Evolutionary conservation across 1,139 yeast species (phyloP).

Genomic region (Kluyveromyces sp.): DNA sequence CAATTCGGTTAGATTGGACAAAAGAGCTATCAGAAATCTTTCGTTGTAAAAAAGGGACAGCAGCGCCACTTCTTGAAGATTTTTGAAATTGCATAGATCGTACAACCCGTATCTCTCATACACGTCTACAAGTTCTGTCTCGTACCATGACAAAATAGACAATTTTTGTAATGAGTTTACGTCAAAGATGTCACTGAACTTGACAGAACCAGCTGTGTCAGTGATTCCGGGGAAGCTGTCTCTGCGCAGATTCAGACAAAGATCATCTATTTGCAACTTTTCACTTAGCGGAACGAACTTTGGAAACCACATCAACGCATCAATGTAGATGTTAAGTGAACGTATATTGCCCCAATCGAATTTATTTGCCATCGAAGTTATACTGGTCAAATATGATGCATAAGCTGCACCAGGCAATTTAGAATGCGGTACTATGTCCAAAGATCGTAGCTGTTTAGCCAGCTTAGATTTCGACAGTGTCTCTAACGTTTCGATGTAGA

Average conservation of each 20-base stretch:
- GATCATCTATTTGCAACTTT: conserved; percentile 20
- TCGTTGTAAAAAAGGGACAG: conserved; percentile 21
- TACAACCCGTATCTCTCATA: conserved; percentile 21
- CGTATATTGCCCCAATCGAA: conserved; percentile 19
- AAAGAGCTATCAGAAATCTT: conserved; percentile 16
- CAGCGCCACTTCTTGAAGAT: conserved; percentile 18
- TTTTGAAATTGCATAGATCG: conserved; percentile 19
- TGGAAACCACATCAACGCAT: conserved; percentile 22
- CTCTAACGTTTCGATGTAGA: conserved; percentile 18
- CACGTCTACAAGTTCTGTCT: conserved; percentile 17
- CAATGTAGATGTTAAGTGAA: conserved; percentile 23
- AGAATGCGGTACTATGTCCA: conserved; percentile 26
- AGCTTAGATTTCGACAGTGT: conserved; percentile 12
- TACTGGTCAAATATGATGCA: conserved; percentile 15
- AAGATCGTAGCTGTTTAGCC: conserved; percentile 15
- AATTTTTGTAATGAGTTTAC: conserved; percentile 16
- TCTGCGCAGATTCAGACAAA: conserved; percentile 25
- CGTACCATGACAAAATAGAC: conserved; percentile 28
- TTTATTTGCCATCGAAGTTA: conserved; percentile 13
- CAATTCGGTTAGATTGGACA: conserved; percentile 14
- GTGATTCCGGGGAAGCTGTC: conserved; percentile 13
- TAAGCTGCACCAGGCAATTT: conserved; percentile 20
- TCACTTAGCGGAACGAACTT: conserved; percentile 9
- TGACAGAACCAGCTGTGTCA: background rate
- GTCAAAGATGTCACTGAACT: conserved; percentile 22